Evolutionary conservation across 179 eudicot species (phyloP).

Genomic region (Camellia oleifera): DNA sequence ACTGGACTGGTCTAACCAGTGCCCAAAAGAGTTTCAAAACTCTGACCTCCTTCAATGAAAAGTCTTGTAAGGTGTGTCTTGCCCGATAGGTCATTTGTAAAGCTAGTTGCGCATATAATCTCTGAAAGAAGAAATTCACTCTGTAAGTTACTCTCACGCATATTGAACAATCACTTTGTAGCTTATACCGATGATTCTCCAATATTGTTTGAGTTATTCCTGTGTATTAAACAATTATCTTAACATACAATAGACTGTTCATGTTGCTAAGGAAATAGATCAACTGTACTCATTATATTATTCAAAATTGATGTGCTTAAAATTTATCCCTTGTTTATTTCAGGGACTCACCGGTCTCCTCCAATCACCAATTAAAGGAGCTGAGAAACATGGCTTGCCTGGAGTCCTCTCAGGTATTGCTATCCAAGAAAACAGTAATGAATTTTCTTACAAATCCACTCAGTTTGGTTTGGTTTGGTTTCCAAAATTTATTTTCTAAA

Average conservation of each 20-base stretch:
- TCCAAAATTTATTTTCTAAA: background rate
- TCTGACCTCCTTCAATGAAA: background rate
- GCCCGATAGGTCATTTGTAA: background rate
- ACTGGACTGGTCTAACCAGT: background rate
- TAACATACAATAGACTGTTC: background rate
- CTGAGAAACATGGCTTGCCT: constrained; percentile 91
- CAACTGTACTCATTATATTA: background rate
- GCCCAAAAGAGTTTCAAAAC: background rate
- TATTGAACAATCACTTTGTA: background rate
- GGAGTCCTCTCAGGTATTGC: constrained; percentile 83
- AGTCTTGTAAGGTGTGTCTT: background rate
- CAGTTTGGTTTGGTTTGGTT: too few relatives aligned
- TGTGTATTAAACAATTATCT: background rate
- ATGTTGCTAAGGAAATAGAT: background rate
- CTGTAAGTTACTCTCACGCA: background rate
- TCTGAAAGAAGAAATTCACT: background rate
- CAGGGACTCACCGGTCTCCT: constrained; percentile 97
- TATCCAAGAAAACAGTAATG: constrained; percentile 1
- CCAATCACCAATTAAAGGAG: constrained; percentile 93
- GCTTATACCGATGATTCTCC: too few relatives aligned
- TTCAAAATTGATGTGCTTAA: background rate
- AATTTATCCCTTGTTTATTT: background rate
- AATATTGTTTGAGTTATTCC: too few relatives aligned
- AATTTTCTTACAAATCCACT: background rate
- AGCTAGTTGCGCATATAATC: background rate